Percentiles rank a stretch among this genome's conserved stretches.
Conservation (phyloP, 495 filamentous ascomycete species). For the Podospora anserina region DNA sequence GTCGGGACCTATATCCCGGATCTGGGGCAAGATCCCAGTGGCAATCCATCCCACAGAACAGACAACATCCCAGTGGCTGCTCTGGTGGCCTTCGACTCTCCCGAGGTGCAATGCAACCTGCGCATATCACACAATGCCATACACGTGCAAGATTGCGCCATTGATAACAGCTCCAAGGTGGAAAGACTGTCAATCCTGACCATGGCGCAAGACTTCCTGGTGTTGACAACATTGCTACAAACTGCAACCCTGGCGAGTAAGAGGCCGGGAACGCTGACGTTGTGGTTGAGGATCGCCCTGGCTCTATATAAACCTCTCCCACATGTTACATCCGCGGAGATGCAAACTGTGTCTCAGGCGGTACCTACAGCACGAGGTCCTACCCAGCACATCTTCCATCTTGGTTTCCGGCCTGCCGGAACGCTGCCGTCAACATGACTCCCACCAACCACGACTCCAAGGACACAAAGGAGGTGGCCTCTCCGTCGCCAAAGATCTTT, state of each 20-base stretch:
- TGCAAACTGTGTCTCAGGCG: slow-evolving; percentile 4
- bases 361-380: not conserved
- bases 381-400: not conserved
- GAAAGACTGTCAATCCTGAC: not conserved
- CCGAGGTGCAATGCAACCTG: not conserved
- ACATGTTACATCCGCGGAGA: slow-evolving; percentile 12
- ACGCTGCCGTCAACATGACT: not conserved
- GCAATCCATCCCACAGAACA: not conserved
- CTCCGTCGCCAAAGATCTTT: not conserved
- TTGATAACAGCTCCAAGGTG: not conserved
- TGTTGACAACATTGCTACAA: not conserved
- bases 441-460: not conserved
- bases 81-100: not conserved
- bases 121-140: slow-evolving; percentile 10
- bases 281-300: not conserved
- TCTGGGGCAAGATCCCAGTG: not conserved
- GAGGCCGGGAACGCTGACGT: not conserved
- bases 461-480: not conserved
- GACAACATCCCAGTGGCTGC: not conserved
- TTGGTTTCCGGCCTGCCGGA: slow-evolving; percentile 30
- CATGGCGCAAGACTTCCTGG: slow-evolving; percentile 6
- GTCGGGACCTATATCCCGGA: not conserved
- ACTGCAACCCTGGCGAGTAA: not conserved
- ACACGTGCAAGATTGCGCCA: slow-evolving; percentile 11
- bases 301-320: slow-evolving; percentile 3